These are phyloP conservation scores for Kodamaea plutei DNA, from an alignment of 1,139 yeast species.

Conservation along the genomic window DNA sequence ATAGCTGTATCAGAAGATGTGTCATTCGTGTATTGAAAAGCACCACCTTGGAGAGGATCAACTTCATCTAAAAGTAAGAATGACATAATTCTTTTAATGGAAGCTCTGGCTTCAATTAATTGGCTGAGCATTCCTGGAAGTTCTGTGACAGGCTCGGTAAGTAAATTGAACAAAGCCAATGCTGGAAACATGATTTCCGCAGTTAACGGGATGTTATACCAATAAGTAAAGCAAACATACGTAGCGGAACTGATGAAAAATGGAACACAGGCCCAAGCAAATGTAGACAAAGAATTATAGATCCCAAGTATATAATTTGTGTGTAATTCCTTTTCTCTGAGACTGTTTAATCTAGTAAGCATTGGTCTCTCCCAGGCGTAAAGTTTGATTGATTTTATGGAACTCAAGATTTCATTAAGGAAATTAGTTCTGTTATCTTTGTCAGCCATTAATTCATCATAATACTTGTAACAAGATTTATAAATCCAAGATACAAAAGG, in stretches of 20 bases:
- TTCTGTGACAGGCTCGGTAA: slow-evolving; percentile 31
- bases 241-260: slow-evolving; percentile 31
- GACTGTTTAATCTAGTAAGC: slow-evolving; percentile 27
- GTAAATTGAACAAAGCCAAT: slow-evolving; percentile 31
- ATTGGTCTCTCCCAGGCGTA: slow-evolving; percentile 42
- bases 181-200: slow-evolving; percentile 43
- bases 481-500: slow-evolving; percentile 31
- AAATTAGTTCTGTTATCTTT: slow-evolving; percentile 38
- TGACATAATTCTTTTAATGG: slow-evolving; percentile 31
- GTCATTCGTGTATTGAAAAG: slow-evolving; percentile 13
- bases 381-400: slow-evolving; percentile 38
- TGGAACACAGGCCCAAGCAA: slow-evolving; percentile 38
- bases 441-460: slow-evolving; percentile 23
- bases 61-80: slow-evolving; percentile 33
- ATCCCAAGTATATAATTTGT: slow-evolving; percentile 29
- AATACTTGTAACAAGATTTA: slow-evolving; percentile 25
- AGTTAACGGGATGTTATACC: slow-evolving; percentile 24
- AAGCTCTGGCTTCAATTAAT: slow-evolving; percentile 28
- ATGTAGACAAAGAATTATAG: slow-evolving; percentile 27
- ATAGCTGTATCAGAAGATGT: slow-evolving; percentile 7
- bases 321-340: slow-evolving; percentile 33
- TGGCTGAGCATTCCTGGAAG: slow-evolving; percentile 30
- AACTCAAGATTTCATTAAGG: slow-evolving; percentile 36
- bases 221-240: slow-evolving; percentile 24
- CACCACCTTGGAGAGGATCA: slow-evolving; percentile 14